phyloP scores from a whole-genome alignment of 139 green algal genomes.

The Chlamydomonas asymmetrica region DNA sequence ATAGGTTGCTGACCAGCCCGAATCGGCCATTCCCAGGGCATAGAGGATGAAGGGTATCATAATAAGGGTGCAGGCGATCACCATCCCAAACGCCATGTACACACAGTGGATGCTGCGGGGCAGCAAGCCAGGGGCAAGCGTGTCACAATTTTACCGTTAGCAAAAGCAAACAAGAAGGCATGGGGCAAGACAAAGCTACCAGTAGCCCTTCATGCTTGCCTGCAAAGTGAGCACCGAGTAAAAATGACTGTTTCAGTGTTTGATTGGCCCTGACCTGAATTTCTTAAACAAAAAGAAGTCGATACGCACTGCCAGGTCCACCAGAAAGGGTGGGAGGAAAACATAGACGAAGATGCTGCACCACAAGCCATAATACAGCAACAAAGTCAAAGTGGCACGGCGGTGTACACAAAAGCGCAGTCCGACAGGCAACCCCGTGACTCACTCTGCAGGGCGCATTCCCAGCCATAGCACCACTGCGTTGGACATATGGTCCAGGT shows the following conservation, averaged over 20 bases:
- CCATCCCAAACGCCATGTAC: slow-evolving; percentile 79
- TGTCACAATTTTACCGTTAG: too few relatives aligned
- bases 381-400: background rate
- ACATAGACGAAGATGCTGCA: slow-evolving; percentile 81
- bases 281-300: slow-evolving; percentile 91
- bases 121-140: too few relatives aligned
- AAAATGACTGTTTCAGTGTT: too few relatives aligned
- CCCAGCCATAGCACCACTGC: slow-evolving; percentile 43
- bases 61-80: slow-evolving; percentile 52
- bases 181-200: too few relatives aligned
- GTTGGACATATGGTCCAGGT: slow-evolving; percentile 42
- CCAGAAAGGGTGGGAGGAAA: slow-evolving; percentile 81
- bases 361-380: too few relatives aligned
- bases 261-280: too few relatives aligned
- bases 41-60: slow-evolving; percentile 84
- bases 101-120: slow-evolving; percentile 35
- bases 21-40: slow-evolving; percentile 55
- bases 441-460: slow-evolving; percentile 40
- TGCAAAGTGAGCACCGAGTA: too few relatives aligned
- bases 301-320: slow-evolving; percentile 72
- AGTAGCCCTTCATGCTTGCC: too few relatives aligned
- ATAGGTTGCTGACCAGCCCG: slow-evolving; percentile 56
- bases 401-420: too few relatives aligned
- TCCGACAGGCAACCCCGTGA: too few relatives aligned
- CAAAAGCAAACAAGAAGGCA: too few relatives aligned